Conservation (phyloP, 148 eudicot species). For the Camellia sinensis region DNA sequence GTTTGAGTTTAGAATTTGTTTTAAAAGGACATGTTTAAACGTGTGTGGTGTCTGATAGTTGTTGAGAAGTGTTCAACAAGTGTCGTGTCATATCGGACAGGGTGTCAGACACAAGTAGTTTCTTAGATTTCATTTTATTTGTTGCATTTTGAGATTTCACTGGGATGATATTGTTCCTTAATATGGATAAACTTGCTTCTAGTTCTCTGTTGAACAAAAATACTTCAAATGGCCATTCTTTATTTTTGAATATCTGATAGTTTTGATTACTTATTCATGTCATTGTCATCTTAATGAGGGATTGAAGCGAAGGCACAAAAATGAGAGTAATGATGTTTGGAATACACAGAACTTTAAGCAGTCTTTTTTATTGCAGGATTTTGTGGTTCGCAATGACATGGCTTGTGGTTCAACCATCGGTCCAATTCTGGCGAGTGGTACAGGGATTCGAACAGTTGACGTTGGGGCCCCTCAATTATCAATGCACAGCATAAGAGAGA, state of each 20-base stretch:
- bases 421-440: constrained; percentile 95
- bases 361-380: constrained; percentile 49
- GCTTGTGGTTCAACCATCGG: constrained; percentile 95
- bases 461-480: constrained; percentile 93
- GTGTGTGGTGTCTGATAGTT: too few relatives aligned
- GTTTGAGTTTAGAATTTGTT: too few relatives aligned
- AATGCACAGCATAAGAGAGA: constrained; percentile 98
- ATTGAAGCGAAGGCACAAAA: background rate
- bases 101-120: too few relatives aligned
- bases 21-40: too few relatives aligned
- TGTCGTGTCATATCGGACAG: too few relatives aligned
- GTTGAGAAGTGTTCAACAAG: too few relatives aligned
- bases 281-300: background rate
- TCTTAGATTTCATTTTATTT: background rate
- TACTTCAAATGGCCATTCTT: background rate
- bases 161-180: background rate
- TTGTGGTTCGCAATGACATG: constrained; percentile 94
- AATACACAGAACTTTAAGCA: background rate
- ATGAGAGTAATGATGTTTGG: background rate
- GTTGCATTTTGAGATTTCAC: background rate
- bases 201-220: background rate
- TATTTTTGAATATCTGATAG: background rate
- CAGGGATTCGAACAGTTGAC: constrained; percentile 92
- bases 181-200: background rate
- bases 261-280: background rate